Conservation (phyloP, 2,329 filamentous ascomycete genomes). For the Epichloe gansuensis region DNA sequence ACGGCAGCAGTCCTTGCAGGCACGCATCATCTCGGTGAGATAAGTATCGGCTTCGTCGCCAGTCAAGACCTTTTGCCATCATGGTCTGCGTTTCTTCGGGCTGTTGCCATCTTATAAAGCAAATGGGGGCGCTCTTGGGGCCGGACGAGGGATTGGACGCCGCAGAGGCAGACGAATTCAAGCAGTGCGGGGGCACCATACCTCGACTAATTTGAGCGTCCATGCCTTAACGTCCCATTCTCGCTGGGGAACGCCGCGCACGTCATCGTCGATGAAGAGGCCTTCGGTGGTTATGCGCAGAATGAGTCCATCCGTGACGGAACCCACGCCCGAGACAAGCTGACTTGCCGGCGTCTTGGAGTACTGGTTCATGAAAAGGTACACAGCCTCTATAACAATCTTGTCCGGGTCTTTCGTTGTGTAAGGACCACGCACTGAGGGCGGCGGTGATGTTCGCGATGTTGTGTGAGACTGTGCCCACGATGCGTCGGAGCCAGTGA, state of each 20-base stretch:
- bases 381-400: conserved; percentile 89
- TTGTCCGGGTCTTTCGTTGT: conserved; percentile 86
- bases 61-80: conserved; percentile 40
- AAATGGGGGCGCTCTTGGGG: conserved; percentile 28
- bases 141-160: conserved; percentile 28
- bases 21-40: conserved; percentile 47
- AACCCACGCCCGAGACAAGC: conserved; percentile 69
- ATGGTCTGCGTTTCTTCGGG: conserved; percentile 35
- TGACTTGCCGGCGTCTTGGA: conserved; percentile 84
- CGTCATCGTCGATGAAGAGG: conserved; percentile 93
- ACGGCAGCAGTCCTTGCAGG: conserved; percentile 53
- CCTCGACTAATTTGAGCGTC: conserved; percentile 88
- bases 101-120: conserved; percentile 34
- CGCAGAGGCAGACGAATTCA: conserved; percentile 30
- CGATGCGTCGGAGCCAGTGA: conserved; percentile 66
- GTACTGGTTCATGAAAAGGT: conserved; percentile 82
- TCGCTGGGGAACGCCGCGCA: conserved; percentile 79
- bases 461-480: conserved; percentile 80
- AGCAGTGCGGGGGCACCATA: conserved; percentile 61
- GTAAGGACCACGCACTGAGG: conserved; percentile 67
- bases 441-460: conserved; percentile 69
- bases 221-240: conserved; percentile 99
- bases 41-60: conserved; percentile 57
- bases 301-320: conserved; percentile 84
- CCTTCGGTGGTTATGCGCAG: conserved; percentile 88